Base-by-base conservation (phyloP, 768 basidiomycete genomes). In the Leccinum sublutescens region DNA sequence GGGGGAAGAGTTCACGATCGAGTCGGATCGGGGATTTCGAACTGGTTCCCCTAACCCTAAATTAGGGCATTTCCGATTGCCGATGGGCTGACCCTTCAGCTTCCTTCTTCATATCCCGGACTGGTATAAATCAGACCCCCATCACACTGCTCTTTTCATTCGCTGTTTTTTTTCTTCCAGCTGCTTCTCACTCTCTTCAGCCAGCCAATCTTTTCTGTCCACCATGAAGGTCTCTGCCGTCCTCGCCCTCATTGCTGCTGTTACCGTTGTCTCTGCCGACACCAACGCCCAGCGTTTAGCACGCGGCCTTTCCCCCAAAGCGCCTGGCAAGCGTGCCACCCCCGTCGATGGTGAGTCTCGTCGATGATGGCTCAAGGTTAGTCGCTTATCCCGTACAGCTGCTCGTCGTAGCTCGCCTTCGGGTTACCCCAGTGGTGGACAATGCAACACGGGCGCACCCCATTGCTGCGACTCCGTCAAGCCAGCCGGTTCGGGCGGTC, bases 251-350 rank as follows among this genome's bases (percentile, higher is more conserved):
- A 67, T 75, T 50, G 73, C 76, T 23, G 70, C 74, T 12, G 77
- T 72, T 40, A 70, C 77, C 40, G 56, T 69, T 9, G 76, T 75
- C 61, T 76, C 75, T n/a, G 73, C 75, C 12, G 79, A 81, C 55
- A 80, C 81, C 51, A 86, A 86, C 54, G 84, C 78, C 0, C 60
- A 78, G 12, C 82, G 85, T 38, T 60, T 86, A 48, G 80, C 82
- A 56, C 82, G 81, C 19, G 84, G 85, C 11, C 70, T 86, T 4
- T 68, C 76, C 29, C 85, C 83, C 17, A 67, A 76, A 1, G 71
- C 80, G 1, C 85, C 84, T n/a, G 50, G 8, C 23, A 69, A 60
- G 50, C 73, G 71, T 23, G 75, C 61, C 1, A 75, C 78, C 1
- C 72, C 71, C 12, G 67, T 72, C 8, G 61, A 25, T 7, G 54